Base-by-base conservation (phyloP, 2,329 filamentous ascomycete species). In the Calonectria multiphialidica region DNA sequence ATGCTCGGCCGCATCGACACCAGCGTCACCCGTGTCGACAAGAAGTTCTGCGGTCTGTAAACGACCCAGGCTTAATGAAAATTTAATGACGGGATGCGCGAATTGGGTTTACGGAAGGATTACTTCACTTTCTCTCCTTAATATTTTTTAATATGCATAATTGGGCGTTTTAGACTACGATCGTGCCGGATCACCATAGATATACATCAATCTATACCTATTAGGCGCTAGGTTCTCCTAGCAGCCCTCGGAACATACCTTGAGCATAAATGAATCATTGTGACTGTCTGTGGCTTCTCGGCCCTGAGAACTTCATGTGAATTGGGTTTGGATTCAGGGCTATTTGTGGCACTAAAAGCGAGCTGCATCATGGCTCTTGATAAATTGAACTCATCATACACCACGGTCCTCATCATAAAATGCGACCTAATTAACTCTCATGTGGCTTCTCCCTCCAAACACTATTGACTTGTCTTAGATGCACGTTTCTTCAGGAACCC, bases 1-100 rank as follows among this genome's bases (percentile, higher is more conserved):
- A 75, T 81, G 59, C 81, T 91, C 44, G 91, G 91, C 64, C 84
- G 87, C 23, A 76, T 93, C 63, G 86, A 90, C 33, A 90, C 89
- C 33, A 76, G 78, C 7, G 87, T 86, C 30, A 80, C 77, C 37
- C 84, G 88, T 83, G 86, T 90, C 49, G 81, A 76, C 28, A 68
- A 78, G 47, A 83, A 78, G 73, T 81, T 83, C 76, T 92, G 90
- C 79, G 82, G 83, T 25, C 75, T 86, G 70, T 84, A 81, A 75
- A 71, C 45, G 18, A 72, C 75, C 55, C 61, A 12, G 28, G 15
- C 25, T 53, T 62, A 47, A 77, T 49, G 49, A 76, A 42, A 55
- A 69, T 64, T 72, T 67, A 66, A 42, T 71, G 63, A 66, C 61
- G 64, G 47, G n/a, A 37, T 47, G 18, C n/a, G 45, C 40, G 23